phyloP scores from a whole-genome alignment of 2,329 filamentous ascomycete genomes.

The Phaeosphaeriaceae sp. region DNA sequence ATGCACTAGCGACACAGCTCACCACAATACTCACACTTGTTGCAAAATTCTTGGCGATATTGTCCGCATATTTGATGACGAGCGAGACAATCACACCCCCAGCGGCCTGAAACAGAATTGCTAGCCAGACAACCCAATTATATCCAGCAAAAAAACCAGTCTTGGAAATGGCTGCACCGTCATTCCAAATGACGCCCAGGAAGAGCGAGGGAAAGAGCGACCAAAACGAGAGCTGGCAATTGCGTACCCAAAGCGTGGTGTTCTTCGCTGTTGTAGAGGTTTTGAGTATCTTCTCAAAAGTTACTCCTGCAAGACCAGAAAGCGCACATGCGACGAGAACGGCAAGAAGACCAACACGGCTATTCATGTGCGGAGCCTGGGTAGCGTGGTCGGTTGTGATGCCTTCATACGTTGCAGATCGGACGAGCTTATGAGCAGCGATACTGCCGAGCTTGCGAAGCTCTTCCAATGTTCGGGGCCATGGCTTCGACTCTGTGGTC shows the following conservation, averaged over 20 bases:
- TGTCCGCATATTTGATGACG: conserved; percentile 82
- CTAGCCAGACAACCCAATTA: conserved; percentile 87
- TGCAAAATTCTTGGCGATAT: conserved; percentile 92
- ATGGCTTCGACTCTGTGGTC: conserved; percentile 68
- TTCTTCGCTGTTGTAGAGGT: conserved; percentile 72
- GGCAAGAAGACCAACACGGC: conserved; percentile 77
- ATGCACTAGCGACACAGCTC: conserved; percentile 83
- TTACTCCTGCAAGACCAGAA: conserved; percentile 84
- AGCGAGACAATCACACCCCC: conserved; percentile 85
- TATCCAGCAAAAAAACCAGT: conserved; percentile 95
- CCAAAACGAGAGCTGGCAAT: conserved; percentile 93
- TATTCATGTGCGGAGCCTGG: conserved; percentile 70
- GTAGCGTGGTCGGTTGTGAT: conserved; percentile 70
- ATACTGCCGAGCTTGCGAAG: conserved; percentile 69
- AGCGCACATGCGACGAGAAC: conserved; percentile 79
- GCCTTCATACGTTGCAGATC: conserved; percentile 86
- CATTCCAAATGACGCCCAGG: conserved; percentile 83
- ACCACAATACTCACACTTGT: conserved; percentile 90
- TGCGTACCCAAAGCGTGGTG: conserved; percentile 89
- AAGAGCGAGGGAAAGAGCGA: conserved; percentile 89
- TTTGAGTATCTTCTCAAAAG: conserved; percentile 90
- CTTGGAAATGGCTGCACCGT: conserved; percentile 81
- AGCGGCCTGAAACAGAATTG: conserved; percentile 79
- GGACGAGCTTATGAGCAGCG: conserved; percentile 56
- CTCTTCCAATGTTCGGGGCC: conserved; percentile 80